phyloP scores from a whole-genome alignment of 2,329 filamentous ascomycete species.

The Huntiella moniliformis region DNA sequence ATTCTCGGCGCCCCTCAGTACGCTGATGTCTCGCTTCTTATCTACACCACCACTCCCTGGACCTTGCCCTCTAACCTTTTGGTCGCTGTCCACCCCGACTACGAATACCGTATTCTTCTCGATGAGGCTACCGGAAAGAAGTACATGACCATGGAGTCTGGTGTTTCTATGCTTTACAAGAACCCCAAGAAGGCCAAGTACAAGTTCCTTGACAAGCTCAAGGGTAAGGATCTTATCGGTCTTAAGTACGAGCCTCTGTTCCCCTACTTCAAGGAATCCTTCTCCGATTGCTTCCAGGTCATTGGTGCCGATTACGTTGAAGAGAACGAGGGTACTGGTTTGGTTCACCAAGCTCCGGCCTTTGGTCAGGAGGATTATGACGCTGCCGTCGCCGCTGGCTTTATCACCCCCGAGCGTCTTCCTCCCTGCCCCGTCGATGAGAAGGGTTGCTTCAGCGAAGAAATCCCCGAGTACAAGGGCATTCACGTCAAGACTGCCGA shows the following conservation, averaged over 20 bases:
- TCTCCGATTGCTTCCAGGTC: constrained; percentile 51
- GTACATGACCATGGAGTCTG: constrained; percentile 49
- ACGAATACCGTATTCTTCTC: constrained; percentile 58
- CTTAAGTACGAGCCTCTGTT: constrained; percentile 58
- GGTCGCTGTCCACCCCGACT: constrained; percentile 54
- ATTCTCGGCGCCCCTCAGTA: constrained; percentile 42
- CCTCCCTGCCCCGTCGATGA: constrained; percentile 57
- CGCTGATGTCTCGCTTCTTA: constrained; percentile 36
- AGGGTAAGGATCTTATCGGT: constrained; percentile 48
- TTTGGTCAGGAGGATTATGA: constrained; percentile 66
- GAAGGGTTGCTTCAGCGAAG: constrained; percentile 15
- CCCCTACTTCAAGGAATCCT: constrained; percentile 51
- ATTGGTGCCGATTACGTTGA: constrained; percentile 53
- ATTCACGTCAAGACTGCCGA: constrained; percentile 16
- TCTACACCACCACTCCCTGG: constrained; percentile 56
- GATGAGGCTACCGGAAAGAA: constrained; percentile 47
- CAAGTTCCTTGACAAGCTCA: constrained; percentile 47
- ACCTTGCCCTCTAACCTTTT: constrained; percentile 61
- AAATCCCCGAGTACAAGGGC: constrained; percentile 15
- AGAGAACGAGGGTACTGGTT: constrained; percentile 52
- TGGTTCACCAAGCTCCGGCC: constrained; percentile 57
- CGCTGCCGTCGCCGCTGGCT: constrained; percentile 42
- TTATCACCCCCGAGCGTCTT: constrained; percentile 41
- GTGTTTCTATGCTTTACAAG: constrained; percentile 53
- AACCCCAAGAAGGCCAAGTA: constrained; percentile 61